Evolutionary conservation across 495 filamentous ascomycete species (phyloP), one percentile per base, ranked within the genome.

Genomic region (Aspergillus haitiensis): DNA sequence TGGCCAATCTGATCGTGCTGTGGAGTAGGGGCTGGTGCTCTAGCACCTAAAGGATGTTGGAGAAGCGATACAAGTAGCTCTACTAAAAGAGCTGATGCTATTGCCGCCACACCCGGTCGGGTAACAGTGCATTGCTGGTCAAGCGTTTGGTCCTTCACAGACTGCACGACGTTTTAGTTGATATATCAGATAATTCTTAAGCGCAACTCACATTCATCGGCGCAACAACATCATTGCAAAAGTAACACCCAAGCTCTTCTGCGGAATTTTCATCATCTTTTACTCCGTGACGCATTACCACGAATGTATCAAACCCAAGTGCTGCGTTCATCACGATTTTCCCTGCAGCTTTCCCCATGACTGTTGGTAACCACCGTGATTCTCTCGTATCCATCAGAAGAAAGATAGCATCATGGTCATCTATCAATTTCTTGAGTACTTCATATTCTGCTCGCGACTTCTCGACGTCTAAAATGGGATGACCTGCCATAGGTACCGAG

Each of bases 61-160:
- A 96, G 78, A 47, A 97, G 70, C 51, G 91, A 95, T 10, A 93
- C 86, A 27, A 98, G 79, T 15, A 96, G 79, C 73, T 97, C 94
- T 49, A 97, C 93, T 12, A 97, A 80, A n/a, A 94, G 81, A 33
- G 92, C 91, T 13, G 93, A 96, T 15, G 94, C 94, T 61, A 97
- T 92, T 9, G 91, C 85, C 52, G 94, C 93, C 40, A 96, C 85
- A 7, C 93, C 94, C 13, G 94, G 94, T 7, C 94, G 86, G 32
- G 94, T 98, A 34, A 98, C 94, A 0, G 94, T 98, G 74, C 94
- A 98, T 75, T 98, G 94, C 68, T 98, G 94, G 68, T 98, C 94
- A 5, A 98, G 85, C 1, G 94, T 98, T 68, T 90, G 88, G 67
- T 96, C 91, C 66, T 92, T 93, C 67, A 96, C 78, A 27, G 93